Evolutionary conservation across 371 early-diverging fungal genomes (phyloP), one percentile per base, ranked within the genome.

Genomic region (Conidiobolus incongruus): DNA sequence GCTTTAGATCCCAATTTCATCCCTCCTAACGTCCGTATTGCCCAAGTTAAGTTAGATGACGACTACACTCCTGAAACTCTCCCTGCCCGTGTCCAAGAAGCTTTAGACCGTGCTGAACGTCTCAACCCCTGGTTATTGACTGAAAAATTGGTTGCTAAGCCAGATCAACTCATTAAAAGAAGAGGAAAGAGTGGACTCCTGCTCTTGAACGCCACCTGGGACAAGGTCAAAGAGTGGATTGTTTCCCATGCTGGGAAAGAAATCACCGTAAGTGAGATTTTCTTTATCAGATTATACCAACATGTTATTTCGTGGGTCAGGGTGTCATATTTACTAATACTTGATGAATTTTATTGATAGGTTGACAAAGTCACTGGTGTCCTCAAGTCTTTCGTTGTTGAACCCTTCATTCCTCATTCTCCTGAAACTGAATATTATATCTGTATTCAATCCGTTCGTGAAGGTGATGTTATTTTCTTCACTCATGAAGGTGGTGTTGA

Each of bases 401-500:
- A 93, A 63, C 90, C 92, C n/a, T 86, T 95, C 54, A 71, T 83
- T 38, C 88, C 93, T 38, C 96, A 95, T 58, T 69, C 85, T 24
- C 66, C 67, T 52, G 72, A 83, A 52, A 77, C 83, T 36, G 96
- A 95, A 62, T 86, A 86, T 66, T 95, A 93, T 59, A 74, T 93
- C 47, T 87, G 89, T 67, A 92, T 95, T 59, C 88, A 92, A 66
- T 83, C 88, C 40, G 75, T 71, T 39, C 84, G 94, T 52, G 81
- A 92, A 33, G 96, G 96, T 44, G 94, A 95, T 59, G 70, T 75
- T 52, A 88, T 95, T 42, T 69, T 86, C 47, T 95, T 93, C 62
- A 88, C 90, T 22, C 90, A 91, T 60, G 90, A 91, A 61, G 96
- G 96, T 54, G 96, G 96, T 53, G 81, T 95, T 36, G 96, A 95